Conservation (phyloP, 441 rosid genomes). For the Gossypium gossypioides region DNA sequence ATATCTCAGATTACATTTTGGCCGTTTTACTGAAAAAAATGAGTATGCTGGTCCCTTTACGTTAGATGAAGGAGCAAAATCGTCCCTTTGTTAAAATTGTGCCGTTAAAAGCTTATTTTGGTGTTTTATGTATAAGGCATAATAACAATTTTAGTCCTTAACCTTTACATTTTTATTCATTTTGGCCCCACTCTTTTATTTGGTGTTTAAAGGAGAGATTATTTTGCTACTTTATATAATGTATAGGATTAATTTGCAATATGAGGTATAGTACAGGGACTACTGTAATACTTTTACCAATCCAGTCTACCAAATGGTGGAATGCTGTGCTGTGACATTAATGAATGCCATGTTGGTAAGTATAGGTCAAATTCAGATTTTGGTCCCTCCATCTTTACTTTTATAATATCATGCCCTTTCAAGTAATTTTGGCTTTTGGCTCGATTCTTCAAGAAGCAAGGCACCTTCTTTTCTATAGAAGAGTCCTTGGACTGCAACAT, state of each 20-base stretch:
- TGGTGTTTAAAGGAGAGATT: neutral
- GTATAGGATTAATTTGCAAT: neutral
- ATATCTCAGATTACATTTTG: too few species aligned
- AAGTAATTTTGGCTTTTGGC: neutral
- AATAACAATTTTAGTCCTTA: neutral
- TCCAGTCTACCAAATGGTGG: neutral
- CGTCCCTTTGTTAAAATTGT: too few species aligned
- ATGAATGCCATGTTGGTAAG: neutral
- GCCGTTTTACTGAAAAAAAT: too few species aligned
- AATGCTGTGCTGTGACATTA: neutral
- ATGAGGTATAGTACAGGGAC: neutral
- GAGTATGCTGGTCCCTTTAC: too few species aligned
- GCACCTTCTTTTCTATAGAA: neutral
- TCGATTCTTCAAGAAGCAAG: neutral
- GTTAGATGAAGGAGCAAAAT: too few species aligned
- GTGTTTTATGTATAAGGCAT: neutral
- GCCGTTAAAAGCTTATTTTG: neutral
- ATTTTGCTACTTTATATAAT: neutral
- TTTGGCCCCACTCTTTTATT: neutral
- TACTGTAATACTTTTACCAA: neutral
- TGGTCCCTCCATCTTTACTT: neutral
- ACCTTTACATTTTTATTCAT: neutral
- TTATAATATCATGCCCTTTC: neutral
- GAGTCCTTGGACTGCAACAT: neutral
- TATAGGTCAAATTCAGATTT: neutral